Conservation (phyloP, 2,329 filamentous ascomycete species). For the Ceratocystiopsis minuta region DNA sequence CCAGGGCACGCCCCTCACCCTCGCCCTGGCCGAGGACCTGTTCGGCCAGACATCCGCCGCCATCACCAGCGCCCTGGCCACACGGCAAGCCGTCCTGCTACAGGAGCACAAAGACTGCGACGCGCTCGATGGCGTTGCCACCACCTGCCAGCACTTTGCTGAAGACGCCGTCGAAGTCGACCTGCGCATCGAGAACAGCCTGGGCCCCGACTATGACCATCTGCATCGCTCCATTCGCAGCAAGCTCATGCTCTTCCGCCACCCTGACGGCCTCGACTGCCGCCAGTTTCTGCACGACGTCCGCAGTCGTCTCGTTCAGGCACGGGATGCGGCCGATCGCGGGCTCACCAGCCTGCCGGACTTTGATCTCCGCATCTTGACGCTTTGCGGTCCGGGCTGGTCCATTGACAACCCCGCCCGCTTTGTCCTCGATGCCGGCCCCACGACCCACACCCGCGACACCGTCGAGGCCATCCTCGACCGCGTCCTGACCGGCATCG, state of each 20-base stretch:
- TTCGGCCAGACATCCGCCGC: conserved; percentile 26
- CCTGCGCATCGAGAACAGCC: conserved; percentile 29
- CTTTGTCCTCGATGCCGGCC: conserved; percentile 23
- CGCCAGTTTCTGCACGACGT: conserved; percentile 24
- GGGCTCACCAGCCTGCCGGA: conserved; percentile 25
- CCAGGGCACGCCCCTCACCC: conserved; percentile 29
- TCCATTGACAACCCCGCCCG: conserved; percentile 26
- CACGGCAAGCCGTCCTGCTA: conserved; percentile 23
- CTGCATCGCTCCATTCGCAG: conserved; percentile 24
- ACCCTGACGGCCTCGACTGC: conserved; percentile 24
- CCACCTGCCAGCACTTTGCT: conserved; percentile 22
- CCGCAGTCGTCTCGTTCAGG: conserved; percentile 18
- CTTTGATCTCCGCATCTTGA: conserved; percentile 27
- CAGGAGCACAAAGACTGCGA: conserved; percentile 20
- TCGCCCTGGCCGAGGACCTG: conserved; percentile 26
- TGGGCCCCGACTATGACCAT: conserved; percentile 29
- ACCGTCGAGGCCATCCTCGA: conserved; percentile 31
- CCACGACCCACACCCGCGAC: conserved; percentile 23
- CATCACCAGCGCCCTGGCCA: conserved; percentile 22
- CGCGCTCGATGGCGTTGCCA: conserved; percentile 18
- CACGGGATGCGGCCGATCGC: conserved; percentile 24
- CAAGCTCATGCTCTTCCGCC: conserved; percentile 26
- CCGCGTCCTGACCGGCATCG: conserved; percentile 31
- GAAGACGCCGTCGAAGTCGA: conserved; percentile 27
- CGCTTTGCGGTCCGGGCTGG: conserved; percentile 29